These are phyloP conservation scores for Beverwykella pulmonaria DNA, from an alignment of 495 filamentous ascomycete genomes.

Conservation along the genomic window DNA sequence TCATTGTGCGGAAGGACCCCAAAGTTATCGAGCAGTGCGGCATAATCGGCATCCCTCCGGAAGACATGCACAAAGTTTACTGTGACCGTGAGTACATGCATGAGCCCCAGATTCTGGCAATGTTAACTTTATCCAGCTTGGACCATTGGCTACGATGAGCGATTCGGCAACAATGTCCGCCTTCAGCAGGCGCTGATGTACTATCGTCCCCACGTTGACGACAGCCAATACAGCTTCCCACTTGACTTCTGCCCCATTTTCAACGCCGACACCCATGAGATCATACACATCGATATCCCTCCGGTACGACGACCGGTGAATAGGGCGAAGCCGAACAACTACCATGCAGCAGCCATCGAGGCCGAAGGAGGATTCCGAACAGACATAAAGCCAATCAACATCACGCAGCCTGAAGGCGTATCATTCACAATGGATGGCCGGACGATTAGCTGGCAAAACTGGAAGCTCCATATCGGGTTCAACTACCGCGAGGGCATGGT, in stretches of 20 bases:
- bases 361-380: conserved; percentile 74
- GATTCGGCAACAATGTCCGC: conserved; percentile 77
- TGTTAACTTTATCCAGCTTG: conserved; percentile 61
- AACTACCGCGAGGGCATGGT: conserved; percentile 95
- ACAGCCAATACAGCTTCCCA: conserved; percentile 88
- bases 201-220: conserved; percentile 83
- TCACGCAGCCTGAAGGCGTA: conserved; percentile 92
- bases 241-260: conserved; percentile 95
- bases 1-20: conserved; percentile 74
- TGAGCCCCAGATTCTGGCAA: not conserved
- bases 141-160: conserved; percentile 95
- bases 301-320: conserved; percentile 76
- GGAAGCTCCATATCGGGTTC: conserved; percentile 92
- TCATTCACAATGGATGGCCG: conserved; percentile 83
- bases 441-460: conserved; percentile 90
- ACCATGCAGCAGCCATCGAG: conserved; percentile 74
- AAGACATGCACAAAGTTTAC: conserved; percentile 92
- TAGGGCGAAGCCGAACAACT: conserved; percentile 75
- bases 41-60: conserved; percentile 78
- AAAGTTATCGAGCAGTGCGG: conserved; percentile 92
- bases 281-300: conserved; percentile 89
- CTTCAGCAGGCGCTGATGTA: conserved; percentile 96
- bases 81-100: conserved; percentile 70
- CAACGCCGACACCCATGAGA: conserved; percentile 78
- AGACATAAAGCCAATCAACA: conserved; percentile 89